Base-by-base conservation (phyloP, 108 stramenopile genomes). In the Parietichytrium sp. region DNA sequence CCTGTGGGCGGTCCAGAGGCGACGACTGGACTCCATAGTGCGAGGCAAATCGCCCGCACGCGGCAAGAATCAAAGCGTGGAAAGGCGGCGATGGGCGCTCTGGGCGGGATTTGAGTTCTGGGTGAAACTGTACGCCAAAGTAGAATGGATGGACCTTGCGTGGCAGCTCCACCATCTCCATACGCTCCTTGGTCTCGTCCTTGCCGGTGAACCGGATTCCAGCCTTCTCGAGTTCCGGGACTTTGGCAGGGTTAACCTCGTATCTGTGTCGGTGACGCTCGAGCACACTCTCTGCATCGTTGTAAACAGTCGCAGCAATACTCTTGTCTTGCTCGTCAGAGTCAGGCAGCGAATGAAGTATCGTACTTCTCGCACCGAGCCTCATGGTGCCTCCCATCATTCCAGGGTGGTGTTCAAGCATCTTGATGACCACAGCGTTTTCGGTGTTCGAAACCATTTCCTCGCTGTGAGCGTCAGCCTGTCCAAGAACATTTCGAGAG, bases 371-470 rank as follows among this genome's bases (percentile, higher is more conserved):
- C 23, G 92, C 94, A 51, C 98, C 98, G 3, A 99, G 87, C 54
- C 98, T 92, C 98, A 99, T 99, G 16, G 94, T 98, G 47, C 98
- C 98, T 4, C 98, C 98, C 96, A 99, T 98, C 55, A 90, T 92
- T 47, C 89, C 87, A 55, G 88, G 93, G 90, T 98, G 94, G 82
- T 97, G 95, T 86, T 99, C 98, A 3, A 97, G 98, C 98, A 99
- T 99, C 91, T 98, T 98, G 78, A 99, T 86, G 33, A 99, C 93
- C 36, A 95, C 95, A 18, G 91, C 93, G 54, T 96, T 84, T 29
- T 87, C 55, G 25, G 92, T 83, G 7, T 86, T 81, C 79, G 92
- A 90, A 54, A 95, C 94, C 81, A 98, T 96, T 89, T 99, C 98
- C 31, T 95, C 90, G 38, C 95, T 95, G 85, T 97, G 92, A 81